phyloP scores from a whole-genome alignment of 2,329 filamentous ascomycete species.

The Xylariales sp. region DNA sequence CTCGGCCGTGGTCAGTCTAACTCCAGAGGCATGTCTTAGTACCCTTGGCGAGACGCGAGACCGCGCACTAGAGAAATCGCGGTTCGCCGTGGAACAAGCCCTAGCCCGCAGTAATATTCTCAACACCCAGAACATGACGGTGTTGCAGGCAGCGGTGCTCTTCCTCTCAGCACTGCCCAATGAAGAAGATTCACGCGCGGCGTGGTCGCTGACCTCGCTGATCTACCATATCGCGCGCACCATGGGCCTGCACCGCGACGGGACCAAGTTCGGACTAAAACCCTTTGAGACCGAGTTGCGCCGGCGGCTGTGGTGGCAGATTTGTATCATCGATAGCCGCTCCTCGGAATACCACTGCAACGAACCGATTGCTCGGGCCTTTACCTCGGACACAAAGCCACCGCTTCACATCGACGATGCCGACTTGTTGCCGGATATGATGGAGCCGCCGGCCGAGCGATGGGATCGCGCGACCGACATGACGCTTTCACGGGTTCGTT shows the following conservation, averaged over 20 bases:
- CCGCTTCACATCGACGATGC: conserved; percentile 64
- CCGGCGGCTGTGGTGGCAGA: conserved; percentile 63
- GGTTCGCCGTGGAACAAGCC: conserved; percentile 71
- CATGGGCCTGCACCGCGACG: conserved; percentile 63
- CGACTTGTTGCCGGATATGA: conserved; percentile 58
- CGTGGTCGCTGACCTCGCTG: conserved; percentile 52
- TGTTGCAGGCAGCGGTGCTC: conserved; percentile 71
- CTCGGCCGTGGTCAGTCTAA: conserved; percentile 63
- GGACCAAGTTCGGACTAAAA: conserved; percentile 56
- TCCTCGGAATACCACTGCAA: conserved; percentile 60
- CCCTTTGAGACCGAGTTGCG: conserved; percentile 63
- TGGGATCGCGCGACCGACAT: conserved; percentile 57
- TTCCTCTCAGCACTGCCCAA: conserved; percentile 66
- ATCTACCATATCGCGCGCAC: conserved; percentile 48
- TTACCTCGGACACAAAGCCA: conserved; percentile 57
- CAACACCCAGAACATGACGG: conserved; percentile 68
- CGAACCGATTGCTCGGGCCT: conserved; percentile 55
- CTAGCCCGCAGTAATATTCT: conserved; percentile 71
- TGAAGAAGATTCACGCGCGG: conserved; percentile 53
- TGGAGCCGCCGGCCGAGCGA: conserved; percentile 13
- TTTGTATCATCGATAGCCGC: conserved; percentile 59
- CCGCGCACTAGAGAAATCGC: conserved; percentile 63
- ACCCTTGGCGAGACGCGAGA: conserved; percentile 64
- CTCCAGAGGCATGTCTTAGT: conserved; percentile 57
- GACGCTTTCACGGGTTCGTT: conserved; percentile 47